Percentiles rank a stretch among this genome's conserved stretches.
These are phyloP conservation scores for Geotrichum histeridarum DNA, from an alignment of 1,139 yeast genomes.

Conservation along the genomic window DNA sequence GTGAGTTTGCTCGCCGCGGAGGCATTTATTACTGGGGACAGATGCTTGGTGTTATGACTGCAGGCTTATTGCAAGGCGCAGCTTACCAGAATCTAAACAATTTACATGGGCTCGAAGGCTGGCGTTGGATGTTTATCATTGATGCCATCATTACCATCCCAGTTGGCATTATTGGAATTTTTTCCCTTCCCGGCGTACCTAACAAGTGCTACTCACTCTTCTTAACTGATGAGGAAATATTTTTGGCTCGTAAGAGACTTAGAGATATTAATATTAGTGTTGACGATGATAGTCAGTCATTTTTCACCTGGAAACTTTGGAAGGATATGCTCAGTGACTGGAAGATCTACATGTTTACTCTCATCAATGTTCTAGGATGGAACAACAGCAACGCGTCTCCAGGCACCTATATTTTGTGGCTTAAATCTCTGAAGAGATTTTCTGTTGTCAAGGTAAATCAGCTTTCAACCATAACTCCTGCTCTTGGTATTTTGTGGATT, in stretches of 20 bases:
- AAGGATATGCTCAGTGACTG: conserved; percentile 45
- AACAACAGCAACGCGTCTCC: conserved; percentile 49
- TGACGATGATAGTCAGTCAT: conserved; percentile 12
- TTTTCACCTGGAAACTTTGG: conserved; percentile 39
- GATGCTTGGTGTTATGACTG: conserved; percentile 55
- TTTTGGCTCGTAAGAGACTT: conserved; percentile 51
- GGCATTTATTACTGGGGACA: conserved; percentile 59
- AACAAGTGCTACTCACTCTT: conserved; percentile 44
- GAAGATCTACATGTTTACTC: conserved; percentile 44
- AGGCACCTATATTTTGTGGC: conserved; percentile 54
- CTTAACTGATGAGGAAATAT: conserved; percentile 60
- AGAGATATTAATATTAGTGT: conserved; percentile 11
- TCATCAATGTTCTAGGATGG: conserved; percentile 59
- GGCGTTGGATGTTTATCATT: conserved; percentile 72
- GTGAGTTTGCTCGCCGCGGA: conserved; percentile 57
- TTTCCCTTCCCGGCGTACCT: conserved; percentile 67
- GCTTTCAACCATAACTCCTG: conserved; percentile 47
- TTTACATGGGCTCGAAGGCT: conserved; percentile 49
- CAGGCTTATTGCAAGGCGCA: conserved; percentile 62
- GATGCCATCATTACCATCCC: conserved; percentile 58
- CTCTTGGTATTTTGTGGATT: conserved; percentile 48
- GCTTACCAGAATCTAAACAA: conserved; percentile 48
- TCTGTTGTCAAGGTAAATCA: conserved; percentile 41
- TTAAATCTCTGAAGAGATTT: conserved; percentile 44
- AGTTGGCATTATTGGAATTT: conserved; percentile 59